Evolutionary conservation across 2,329 filamentous ascomycete species (phyloP).

Genomic region (Davidsoniella neocaledoniae): DNA sequence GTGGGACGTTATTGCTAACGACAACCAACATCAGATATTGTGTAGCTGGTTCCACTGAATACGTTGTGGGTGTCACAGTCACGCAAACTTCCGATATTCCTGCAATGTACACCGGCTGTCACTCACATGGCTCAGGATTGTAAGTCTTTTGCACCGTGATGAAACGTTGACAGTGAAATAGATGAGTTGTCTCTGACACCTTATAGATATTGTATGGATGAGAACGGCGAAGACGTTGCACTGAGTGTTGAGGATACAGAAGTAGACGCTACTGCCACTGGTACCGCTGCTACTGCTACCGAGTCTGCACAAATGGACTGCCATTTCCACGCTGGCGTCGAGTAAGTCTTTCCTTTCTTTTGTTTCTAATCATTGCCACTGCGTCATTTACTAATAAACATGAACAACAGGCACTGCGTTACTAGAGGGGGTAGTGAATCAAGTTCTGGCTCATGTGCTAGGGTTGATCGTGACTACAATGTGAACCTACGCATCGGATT

Average conservation of each 20-base stretch:
- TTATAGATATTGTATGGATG: constrained; percentile 44
- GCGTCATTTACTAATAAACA: constrained; percentile 4
- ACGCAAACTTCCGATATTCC: constrained; percentile 41
- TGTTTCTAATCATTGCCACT: background rate
- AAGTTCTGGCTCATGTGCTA: constrained; percentile 27
- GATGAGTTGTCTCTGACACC: constrained; percentile 3
- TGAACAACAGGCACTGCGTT: constrained; percentile 38
- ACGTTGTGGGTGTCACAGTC: constrained; percentile 27
- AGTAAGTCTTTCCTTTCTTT: constrained; percentile 33
- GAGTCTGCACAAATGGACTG: constrained; percentile 29
- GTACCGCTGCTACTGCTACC: background rate
- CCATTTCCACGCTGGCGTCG: constrained; percentile 60
- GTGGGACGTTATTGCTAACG: constrained; percentile 1
- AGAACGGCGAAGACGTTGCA: constrained; percentile 43
- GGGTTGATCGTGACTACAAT: constrained; percentile 41
- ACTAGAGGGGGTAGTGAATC: constrained; percentile 23
- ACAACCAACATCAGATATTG: constrained; percentile 23
- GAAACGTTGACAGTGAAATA: background rate
- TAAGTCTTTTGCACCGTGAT: constrained; percentile 21
- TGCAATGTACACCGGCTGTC: constrained; percentile 46
- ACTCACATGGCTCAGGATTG: constrained; percentile 41
- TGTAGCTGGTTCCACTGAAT: constrained; percentile 27
- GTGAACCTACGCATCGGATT: constrained; percentile 52
- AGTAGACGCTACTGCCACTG: constrained; percentile 18
- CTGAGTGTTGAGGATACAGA: constrained; percentile 22